phyloP scores from a whole-genome alignment of 805 yeast genomes.

The Clavispora santaluciae region DNA sequence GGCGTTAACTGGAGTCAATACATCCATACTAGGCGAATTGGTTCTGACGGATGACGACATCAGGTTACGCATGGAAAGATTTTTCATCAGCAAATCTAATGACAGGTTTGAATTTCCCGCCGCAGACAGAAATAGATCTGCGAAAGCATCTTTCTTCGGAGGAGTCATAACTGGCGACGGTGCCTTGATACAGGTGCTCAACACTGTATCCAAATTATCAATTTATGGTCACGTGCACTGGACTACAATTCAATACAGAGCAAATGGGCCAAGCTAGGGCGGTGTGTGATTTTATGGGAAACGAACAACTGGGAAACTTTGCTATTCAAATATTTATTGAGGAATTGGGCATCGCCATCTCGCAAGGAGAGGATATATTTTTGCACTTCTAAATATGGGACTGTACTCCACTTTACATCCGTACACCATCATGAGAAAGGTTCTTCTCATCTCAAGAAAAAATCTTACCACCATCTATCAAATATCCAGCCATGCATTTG shows the following conservation, averaged over 20 bases:
- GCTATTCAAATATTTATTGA: too few species aligned
- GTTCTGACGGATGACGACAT: conserved; percentile 3
- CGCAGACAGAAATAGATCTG: conserved; percentile 37
- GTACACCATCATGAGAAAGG: not conserved
- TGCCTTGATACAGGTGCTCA: not conserved
- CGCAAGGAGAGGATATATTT: too few species aligned
- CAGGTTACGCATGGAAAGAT: conserved; percentile 8
- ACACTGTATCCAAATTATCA: not conserved
- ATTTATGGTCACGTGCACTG: not conserved
- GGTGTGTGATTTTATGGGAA: too few species aligned
- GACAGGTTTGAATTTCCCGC: conserved; percentile 11
- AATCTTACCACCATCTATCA: conserved; percentile 1
- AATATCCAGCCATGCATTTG: conserved; percentile 71
- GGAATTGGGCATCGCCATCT: too few species aligned
- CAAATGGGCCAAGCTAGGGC: too few species aligned
- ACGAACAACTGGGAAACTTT: too few species aligned
- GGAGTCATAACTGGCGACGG: conserved; percentile 16
- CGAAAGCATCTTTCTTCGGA: conserved; percentile 43
- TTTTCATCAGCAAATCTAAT: conserved; percentile 6
- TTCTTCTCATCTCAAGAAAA: conserved; percentile 12
- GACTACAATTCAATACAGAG: too few species aligned
- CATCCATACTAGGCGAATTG: conserved; percentile 5
- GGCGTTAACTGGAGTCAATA: conserved; percentile 6
- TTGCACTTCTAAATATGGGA: too few species aligned
- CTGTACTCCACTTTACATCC: not conserved